Evolutionary conservation across 352 stramenopile genomes (phyloP).

Genomic region (Globisporangium orthogonon): DNA sequence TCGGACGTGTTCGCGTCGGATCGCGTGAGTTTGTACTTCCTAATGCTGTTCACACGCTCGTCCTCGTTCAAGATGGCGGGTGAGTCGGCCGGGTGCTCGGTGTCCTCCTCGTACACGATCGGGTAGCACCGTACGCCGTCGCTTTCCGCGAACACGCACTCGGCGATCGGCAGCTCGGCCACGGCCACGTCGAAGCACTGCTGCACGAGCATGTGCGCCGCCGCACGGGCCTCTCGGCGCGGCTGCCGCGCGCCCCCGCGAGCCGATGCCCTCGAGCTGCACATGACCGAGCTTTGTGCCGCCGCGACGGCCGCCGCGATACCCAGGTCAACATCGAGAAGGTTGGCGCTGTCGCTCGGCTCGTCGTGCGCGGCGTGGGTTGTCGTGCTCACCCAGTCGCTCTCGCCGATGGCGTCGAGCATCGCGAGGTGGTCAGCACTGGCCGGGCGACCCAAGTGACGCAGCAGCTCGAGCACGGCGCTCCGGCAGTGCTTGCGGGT

Average conservation of each 20-base stretch:
- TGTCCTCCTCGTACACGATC: conserved; percentile 36
- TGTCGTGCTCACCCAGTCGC: conserved; percentile 24
- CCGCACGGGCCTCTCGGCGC: conserved; percentile 10
- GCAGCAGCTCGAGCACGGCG: conserved; percentile 29
- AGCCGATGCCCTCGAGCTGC: too few species aligned
- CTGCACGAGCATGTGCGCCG: conserved; percentile 44
- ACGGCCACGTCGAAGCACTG: conserved; percentile 55
- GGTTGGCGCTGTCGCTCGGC: conserved; percentile 1
- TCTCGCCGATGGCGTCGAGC: conserved; percentile 29
- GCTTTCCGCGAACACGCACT: conserved; percentile 39
- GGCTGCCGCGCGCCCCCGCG: background rate
- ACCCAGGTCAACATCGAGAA: conserved; percentile 11
- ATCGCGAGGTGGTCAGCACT: conserved; percentile 18
- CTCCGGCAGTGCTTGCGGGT: conserved; percentile 21
- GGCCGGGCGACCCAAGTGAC: conserved; percentile 17
- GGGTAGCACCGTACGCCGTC: conserved; percentile 34
- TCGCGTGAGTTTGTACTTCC: conserved; percentile 15
- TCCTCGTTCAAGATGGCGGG: conserved; percentile 23
- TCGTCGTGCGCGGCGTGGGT: conserved; percentile 11
- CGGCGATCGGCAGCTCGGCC: conserved; percentile 24
- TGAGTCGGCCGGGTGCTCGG: conserved; percentile 16
- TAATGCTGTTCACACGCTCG: conserved; percentile 16
- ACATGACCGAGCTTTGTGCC: too few species aligned
- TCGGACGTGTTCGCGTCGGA: conserved; percentile 28
- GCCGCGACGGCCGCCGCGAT: background rate